phyloP scores from a whole-genome alignment of 495 filamentous ascomycete species.

The Aspergillus panamensis region DNA sequence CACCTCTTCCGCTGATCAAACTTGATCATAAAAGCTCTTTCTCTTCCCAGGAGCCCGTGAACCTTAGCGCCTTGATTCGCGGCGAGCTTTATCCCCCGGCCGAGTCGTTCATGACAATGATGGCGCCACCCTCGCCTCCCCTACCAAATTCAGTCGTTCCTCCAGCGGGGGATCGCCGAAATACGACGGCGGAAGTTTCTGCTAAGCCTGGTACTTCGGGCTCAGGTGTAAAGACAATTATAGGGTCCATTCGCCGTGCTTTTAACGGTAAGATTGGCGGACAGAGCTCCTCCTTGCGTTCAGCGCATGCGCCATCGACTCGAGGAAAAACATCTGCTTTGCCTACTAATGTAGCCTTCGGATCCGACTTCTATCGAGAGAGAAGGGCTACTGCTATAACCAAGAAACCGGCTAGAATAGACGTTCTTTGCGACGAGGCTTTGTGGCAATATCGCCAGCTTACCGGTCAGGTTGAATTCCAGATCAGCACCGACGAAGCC shows the following conservation, averaged over 20 bases:
- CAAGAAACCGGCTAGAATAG: constrained; percentile 53
- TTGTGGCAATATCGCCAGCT: constrained; percentile 56
- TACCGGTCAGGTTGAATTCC: constrained; percentile 13
- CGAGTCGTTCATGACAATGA: constrained; percentile 69
- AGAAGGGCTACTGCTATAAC: constrained; percentile 35
- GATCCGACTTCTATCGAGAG: constrained; percentile 45
- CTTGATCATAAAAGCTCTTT: constrained; percentile 32
- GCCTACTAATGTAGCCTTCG: constrained; percentile 46
- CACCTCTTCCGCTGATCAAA: constrained; percentile 53
- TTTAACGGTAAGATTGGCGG: constrained; percentile 62
- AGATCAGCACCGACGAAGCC: constrained; percentile 9
- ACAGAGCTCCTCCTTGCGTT: constrained; percentile 41
- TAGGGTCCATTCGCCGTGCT: constrained; percentile 86
- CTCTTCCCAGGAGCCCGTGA: constrained; percentile 56
- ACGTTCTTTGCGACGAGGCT: constrained; percentile 75
- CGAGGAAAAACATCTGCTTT: constrained; percentile 44
- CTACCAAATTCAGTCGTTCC: constrained; percentile 30
- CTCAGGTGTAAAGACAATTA: constrained; percentile 74
- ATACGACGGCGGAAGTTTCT: constrained; percentile 30
- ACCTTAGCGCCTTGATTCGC: constrained; percentile 79
- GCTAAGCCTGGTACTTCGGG: constrained; percentile 41
- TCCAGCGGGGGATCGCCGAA: constrained; percentile 30
- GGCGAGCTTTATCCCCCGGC: constrained; percentile 74
- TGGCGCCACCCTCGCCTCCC: constrained; percentile 60
- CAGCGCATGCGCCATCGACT: constrained; percentile 37